These are phyloP conservation scores for Stephania yunnanensis DNA, from an alignment of 164 flowering plant species.

Conservation along the genomic window DNA sequence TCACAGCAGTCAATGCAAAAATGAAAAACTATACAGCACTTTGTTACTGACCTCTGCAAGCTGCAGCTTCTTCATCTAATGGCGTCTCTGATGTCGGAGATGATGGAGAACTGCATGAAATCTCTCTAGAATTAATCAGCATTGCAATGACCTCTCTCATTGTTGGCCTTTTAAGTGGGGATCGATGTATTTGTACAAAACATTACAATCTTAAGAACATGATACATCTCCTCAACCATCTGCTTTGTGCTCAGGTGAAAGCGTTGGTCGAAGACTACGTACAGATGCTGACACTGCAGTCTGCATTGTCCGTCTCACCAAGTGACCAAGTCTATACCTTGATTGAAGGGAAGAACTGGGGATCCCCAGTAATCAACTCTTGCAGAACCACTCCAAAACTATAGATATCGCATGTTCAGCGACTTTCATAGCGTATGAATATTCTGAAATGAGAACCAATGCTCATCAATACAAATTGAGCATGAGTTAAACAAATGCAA, in stretches of 20 bases:
- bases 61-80: constrained; percentile 27
- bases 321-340: constrained; percentile 47
- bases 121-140: constrained; percentile 42
- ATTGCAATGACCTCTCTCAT: constrained; percentile 60
- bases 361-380: constrained; percentile 49
- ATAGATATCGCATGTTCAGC: constrained; percentile 62
- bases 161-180: too few species aligned
- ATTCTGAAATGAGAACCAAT: constrained; percentile 38
- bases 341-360: constrained; percentile 50
- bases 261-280: constrained; percentile 33
- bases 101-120: constrained; percentile 18
- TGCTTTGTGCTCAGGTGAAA: constrained; percentile 26
- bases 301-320: constrained; percentile 42
- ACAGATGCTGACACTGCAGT: constrained; percentile 16
- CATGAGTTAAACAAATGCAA: too few species aligned
- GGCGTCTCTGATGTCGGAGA: constrained; percentile 51
- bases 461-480: neutral
- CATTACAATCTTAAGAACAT: constrained; percentile 48
- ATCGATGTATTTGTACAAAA: constrained; percentile 56
- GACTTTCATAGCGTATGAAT: constrained; percentile 59
- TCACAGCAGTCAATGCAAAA: too few species aligned
- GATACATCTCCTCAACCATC: constrained; percentile 38
- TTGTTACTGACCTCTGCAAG: constrained; percentile 23
- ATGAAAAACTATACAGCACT: too few species aligned
- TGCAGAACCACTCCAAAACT: constrained; percentile 57